Percentiles rank a stretch among this genome's conserved stretches.
Evolutionary conservation across 345 rosid genomes (phyloP).

Genomic region (Laguncularia racemosa): DNA sequence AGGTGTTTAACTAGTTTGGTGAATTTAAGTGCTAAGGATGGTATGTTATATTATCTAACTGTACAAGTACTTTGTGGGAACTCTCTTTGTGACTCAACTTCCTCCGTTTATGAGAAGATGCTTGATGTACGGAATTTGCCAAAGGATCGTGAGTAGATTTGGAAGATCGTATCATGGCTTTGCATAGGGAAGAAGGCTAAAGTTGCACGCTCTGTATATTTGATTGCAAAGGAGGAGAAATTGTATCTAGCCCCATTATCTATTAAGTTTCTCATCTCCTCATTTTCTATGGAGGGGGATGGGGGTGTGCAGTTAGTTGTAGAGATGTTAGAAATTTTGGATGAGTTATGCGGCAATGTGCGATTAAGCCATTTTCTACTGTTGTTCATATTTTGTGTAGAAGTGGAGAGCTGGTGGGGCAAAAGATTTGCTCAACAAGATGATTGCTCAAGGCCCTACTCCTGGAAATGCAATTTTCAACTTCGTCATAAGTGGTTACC

Average conservation of each 20-base stretch:
- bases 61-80: conserved; percentile 55
- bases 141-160: conserved; percentile 28
- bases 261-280: conserved; percentile 38
- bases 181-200: conserved; percentile 54
- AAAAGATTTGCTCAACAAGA: conserved; percentile 43
- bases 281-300: conserved; percentile 47
- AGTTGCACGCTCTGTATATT: conserved; percentile 45
- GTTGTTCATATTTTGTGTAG: conserved; percentile 63
- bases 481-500: conserved; percentile 39
- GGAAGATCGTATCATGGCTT: conserved; percentile 64
- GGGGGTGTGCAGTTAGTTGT: conserved; percentile 52
- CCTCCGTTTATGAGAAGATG: conserved; percentile 66
- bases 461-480: conserved; percentile 83
- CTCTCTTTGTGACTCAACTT: conserved; percentile 43
- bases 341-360: conserved; percentile 41
- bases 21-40: conserved; percentile 49
- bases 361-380: conserved; percentile 62
- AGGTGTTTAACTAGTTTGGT: conserved; percentile 51
- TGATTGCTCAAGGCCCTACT: conserved; percentile 68
- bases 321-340: conserved; percentile 43
- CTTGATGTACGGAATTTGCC: conserved; percentile 40
- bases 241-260: conserved; percentile 31
- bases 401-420: conserved; percentile 54
- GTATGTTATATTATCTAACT: conserved; percentile 48
- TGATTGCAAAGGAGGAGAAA: conserved; percentile 41